These are phyloP conservation scores for Dalbergia cochinchinensis DNA, from an alignment of 306 rosid genomes.

Conservation along the genomic window DNA sequence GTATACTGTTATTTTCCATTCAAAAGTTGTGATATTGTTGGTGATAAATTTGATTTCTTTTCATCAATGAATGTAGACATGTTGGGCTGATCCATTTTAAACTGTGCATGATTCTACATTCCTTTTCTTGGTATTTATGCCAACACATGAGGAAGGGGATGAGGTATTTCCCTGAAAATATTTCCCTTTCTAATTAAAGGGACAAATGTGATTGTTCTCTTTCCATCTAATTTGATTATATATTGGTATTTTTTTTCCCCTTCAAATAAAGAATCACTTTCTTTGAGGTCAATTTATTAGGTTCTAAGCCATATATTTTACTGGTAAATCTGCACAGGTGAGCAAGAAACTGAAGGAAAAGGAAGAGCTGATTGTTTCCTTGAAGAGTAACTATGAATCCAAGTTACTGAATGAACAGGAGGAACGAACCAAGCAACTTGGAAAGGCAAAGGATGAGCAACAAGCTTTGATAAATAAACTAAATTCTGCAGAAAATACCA, in stretches of 20 bases:
- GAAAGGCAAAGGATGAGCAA: constrained; percentile 74
- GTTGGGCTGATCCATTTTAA: neutral
- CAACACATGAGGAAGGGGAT: no score
- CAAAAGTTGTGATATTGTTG: neutral
- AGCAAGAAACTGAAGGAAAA: constrained; percentile 72
- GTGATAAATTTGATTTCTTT: neutral
- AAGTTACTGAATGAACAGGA: constrained; percentile 72
- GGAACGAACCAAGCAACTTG: constrained; percentile 70
- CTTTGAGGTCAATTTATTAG: constrained; percentile 23
- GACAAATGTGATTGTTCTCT: neutral
- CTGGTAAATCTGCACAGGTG: constrained; percentile 66
- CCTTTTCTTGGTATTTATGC: neutral
- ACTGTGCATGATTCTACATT: neutral
- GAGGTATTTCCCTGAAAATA: no score
- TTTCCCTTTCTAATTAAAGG: neutral
- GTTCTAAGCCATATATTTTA: constrained; percentile 41
- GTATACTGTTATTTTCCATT: no score
- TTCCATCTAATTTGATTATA: constrained; percentile 36
- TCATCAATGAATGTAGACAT: neutral
- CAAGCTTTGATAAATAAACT: constrained; percentile 62
- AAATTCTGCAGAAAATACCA: constrained; percentile 60
- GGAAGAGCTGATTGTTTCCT: constrained; percentile 66
- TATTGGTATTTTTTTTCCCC: neutral
- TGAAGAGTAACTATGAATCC: constrained; percentile 68
- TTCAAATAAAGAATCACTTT: neutral